Base-by-base conservation (phyloP, 2,329 filamentous ascomycete species). In the Scedosporium boydii region DNA sequence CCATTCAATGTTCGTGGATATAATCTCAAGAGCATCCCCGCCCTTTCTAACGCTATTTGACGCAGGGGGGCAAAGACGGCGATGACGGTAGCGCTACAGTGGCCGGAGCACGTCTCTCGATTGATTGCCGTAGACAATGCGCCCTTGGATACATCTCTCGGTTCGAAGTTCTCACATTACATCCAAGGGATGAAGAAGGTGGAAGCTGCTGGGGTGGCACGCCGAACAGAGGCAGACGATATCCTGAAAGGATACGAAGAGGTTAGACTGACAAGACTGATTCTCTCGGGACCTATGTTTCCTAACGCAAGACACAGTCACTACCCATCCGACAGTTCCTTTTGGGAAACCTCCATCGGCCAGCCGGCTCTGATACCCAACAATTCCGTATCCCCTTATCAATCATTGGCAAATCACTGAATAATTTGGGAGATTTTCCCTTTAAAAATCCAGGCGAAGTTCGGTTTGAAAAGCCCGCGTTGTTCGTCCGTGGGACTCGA, bases 51-150 rank as follows among this genome's bases (percentile, higher is more conserved):
- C 29, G 6, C 7, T 27, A 9, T 48, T 12, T 18, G 23, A 16
- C 10, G 26, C 63, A 89, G 87, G 88, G 93, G 95, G 66, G 93
- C 93, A 57, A 98, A 98, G 78, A 87, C 89, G 1, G 91, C 91
- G 68, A 97, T 98, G 93, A 81, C 89, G 0, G 79, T 97, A 63
- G 91, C 91, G 3, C 82, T 98, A 42, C 79, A 82, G 53, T 81
- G 85, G 0, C 90, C 91, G 0, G 77, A 84, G 5, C 76, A 86
- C 2, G 81, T 96, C 63, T 79, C 82, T 16, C 85, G 88, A 68
- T 78, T 98, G 60, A 82, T 97, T 29, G 82, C 91, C 1, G 92
- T 98, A 12, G 93, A 98, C 77, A 98, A 98, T 71, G 91, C 93
- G 3, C 93, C 93, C 2, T 82, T 96, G 7, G 91, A 96, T 71